phyloP scores from a whole-genome alignment of 495 filamentous ascomycete species.

The Aspergillus kassunensis region DNA sequence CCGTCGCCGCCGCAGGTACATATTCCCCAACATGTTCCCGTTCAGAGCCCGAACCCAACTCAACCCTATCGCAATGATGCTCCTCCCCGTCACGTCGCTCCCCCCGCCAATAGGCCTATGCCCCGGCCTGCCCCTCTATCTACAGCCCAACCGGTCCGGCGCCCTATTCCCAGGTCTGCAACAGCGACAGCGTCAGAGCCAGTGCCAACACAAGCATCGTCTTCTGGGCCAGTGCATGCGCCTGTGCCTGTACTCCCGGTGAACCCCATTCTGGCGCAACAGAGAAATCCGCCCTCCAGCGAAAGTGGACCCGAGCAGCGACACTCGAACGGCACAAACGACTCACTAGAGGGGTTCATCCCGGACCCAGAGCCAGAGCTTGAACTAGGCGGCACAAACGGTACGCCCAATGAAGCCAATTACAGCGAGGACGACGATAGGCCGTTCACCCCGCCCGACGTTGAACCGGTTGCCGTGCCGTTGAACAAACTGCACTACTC shows the following conservation, averaged over 20 bases:
- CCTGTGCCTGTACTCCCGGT: not conserved
- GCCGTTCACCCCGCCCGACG: constrained; percentile 30
- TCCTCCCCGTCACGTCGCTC: not conserved
- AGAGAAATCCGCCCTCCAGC: constrained; percentile 18
- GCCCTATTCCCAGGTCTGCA: constrained; percentile 4
- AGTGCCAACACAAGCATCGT: not conserved
- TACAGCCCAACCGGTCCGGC: not conserved
- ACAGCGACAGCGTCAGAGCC: not conserved
- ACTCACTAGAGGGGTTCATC: constrained; percentile 37
- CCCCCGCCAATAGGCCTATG: not conserved
- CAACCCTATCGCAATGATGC: not conserved
- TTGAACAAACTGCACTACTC: constrained; percentile 38
- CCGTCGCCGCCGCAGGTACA: constrained; percentile 4
- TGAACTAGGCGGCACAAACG: constrained; percentile 14
- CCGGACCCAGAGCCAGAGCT: constrained; percentile 40
- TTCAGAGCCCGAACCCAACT: not conserved
- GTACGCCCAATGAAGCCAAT: constrained; percentile 22
- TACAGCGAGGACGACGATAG: constrained; percentile 27
- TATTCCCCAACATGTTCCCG: not conserved
- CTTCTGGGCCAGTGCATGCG: not conserved
- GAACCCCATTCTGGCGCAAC: constrained; percentile 8
- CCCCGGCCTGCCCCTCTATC: constrained; percentile 1
- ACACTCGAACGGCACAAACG: constrained; percentile 12
- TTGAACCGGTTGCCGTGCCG: constrained; percentile 34
- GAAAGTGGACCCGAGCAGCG: constrained; percentile 15